These are phyloP conservation scores for Suillus subalutaceus DNA, from an alignment of 768 basidiomycete genomes.

Conservation along the genomic window DNA sequence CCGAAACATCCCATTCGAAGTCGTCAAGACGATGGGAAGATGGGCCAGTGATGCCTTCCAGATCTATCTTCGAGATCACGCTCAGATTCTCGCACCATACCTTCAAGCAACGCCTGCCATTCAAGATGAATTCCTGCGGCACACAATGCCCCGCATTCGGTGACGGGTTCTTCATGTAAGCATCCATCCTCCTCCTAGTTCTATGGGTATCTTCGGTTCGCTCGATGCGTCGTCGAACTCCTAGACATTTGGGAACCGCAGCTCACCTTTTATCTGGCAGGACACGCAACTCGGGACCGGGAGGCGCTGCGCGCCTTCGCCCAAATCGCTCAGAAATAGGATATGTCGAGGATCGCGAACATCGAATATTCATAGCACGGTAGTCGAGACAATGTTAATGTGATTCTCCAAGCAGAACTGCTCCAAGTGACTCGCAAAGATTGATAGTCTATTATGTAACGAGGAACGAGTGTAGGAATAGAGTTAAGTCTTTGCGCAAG, in stretches of 20 bases:
- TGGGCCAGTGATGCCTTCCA: slow-evolving; percentile 40
- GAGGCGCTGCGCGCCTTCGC: background rate
- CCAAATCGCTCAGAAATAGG: background rate
- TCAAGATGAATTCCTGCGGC: slow-evolving; percentile 1
- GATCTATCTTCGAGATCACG: slow-evolving; percentile 31
- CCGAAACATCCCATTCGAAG: slow-evolving; percentile 38
- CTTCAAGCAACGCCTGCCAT: slow-evolving; percentile 25
- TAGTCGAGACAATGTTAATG: no score
- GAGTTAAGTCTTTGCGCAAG: no score
- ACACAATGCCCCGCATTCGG: background rate
- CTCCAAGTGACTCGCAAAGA: no score
- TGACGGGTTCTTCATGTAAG: background rate
- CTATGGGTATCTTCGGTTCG: background rate
- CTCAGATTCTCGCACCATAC: slow-evolving; percentile 33
- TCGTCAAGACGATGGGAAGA: slow-evolving; percentile 36
- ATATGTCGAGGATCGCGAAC: no score
- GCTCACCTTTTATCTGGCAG: background rate
- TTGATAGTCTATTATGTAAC: no score
- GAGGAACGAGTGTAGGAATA: no score
- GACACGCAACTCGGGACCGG: background rate
- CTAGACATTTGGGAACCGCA: background rate
- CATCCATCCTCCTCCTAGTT: background rate
- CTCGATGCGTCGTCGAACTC: background rate
- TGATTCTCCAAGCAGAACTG: no score
- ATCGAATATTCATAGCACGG: no score